phyloP scores from a whole-genome alignment of 768 basidiomycete species.

The Agrocybe chaxingu region DNA sequence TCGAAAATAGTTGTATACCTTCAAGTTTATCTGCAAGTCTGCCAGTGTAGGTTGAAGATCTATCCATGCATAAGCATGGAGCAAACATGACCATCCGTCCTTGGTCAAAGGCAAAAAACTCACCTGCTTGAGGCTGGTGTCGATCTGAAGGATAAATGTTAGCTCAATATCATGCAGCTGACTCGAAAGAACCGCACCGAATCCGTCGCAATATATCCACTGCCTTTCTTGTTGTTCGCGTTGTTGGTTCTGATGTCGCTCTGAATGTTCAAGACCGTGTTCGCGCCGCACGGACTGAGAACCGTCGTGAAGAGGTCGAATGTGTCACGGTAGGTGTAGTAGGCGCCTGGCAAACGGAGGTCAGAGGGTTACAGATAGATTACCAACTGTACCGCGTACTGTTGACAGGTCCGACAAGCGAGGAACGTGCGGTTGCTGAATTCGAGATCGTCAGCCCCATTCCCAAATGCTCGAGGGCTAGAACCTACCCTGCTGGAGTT shows the following conservation, averaged over 20 bases:
- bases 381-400: neutral
- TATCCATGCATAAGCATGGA: no score
- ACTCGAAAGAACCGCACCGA: conserved; percentile 11
- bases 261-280: conserved; percentile 20
- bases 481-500: conserved; percentile 17
- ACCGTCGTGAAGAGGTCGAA: conserved; percentile 23
- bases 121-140: conserved; percentile 10
- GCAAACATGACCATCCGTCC: no score
- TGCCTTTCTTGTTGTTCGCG: conserved; percentile 18
- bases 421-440: conserved; percentile 21
- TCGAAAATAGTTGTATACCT: no score
- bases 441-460: neutral
- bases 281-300: conserved; percentile 19
- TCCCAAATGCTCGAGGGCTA: no score
- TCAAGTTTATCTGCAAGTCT: no score
- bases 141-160: neutral
- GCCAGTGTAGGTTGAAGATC: no score
- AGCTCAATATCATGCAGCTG: neutral
- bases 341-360: conserved; percentile 6
- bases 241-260: conserved; percentile 21
- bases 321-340: conserved; percentile 21
- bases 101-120: no score
- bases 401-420: conserved; percentile 16
- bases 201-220: conserved; percentile 21
- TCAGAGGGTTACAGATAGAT: neutral